Conservation (phyloP, 1,284 basidiomycete genomes). For the Puccinia triticina region DNA sequence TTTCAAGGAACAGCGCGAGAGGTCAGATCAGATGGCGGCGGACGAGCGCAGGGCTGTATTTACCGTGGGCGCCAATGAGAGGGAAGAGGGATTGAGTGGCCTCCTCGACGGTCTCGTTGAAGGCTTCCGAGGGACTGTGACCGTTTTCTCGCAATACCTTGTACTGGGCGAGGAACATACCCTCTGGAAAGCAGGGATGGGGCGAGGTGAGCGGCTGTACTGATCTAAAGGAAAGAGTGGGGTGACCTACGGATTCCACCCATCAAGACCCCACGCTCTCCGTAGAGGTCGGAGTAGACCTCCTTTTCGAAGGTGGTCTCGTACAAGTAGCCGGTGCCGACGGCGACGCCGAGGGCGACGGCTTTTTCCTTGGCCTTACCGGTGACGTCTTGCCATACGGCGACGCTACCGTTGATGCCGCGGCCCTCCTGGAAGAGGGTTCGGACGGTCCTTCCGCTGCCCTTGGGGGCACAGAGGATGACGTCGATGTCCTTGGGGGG, state of each 20-base stretch:
- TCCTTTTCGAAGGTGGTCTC: slow-evolving; percentile 99
- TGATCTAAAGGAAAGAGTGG: neutral
- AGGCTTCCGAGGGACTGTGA: slow-evolving; percentile 95
- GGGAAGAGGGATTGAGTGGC: slow-evolving; percentile 98
- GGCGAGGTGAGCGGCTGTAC: too few species aligned
- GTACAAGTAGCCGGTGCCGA: slow-evolving; percentile 95
- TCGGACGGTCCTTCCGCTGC: slow-evolving; percentile 96
- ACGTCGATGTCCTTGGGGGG: slow-evolving; percentile 94
- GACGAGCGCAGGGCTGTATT: neutral
- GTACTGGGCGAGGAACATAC: slow-evolving; percentile 99
- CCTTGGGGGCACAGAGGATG: slow-evolving; percentile 98
- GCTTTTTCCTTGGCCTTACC: slow-evolving; percentile 98
- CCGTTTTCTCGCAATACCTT: slow-evolving; percentile 98
- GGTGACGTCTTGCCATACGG: slow-evolving; percentile 76
- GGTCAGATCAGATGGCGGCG: slow-evolving; percentile 31
- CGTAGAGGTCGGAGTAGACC: slow-evolving; percentile 98
- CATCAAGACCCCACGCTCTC: slow-evolving; percentile 99
- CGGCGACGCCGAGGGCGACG: slow-evolving; percentile 86
- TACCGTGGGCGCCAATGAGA: slow-evolving; percentile 86
- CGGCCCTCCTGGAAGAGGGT: slow-evolving; percentile 99
- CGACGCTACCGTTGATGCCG: slow-evolving; percentile 82
- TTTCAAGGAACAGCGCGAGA: neutral
- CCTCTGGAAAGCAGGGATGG: too few species aligned
- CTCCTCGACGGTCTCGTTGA: slow-evolving; percentile 99
- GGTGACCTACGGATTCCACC: slow-evolving; percentile 83